Conservation (phyloP, 805 yeast species). For the Yarrowia sp. region DNA sequence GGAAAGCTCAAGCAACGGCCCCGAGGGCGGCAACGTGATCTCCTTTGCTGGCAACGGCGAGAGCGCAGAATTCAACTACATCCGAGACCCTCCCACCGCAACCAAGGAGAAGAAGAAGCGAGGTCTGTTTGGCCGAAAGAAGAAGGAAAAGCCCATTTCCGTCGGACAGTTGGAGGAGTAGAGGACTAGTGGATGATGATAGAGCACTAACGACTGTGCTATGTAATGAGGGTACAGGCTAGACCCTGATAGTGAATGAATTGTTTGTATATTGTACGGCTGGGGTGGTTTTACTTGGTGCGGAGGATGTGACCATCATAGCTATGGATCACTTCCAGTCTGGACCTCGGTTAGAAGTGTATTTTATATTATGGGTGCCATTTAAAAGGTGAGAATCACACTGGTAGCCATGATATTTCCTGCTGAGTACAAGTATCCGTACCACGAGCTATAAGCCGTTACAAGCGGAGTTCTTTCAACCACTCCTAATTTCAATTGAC, state of each 20-base stretch:
- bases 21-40: slow-evolving; percentile 47
- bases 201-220: not conserved
- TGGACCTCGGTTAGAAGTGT: too few species aligned
- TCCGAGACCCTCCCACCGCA: slow-evolving; percentile 58
- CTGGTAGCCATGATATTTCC: too few species aligned
- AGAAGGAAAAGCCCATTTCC: slow-evolving; percentile 48
- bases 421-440: too few species aligned
- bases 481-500: too few species aligned
- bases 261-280: not conserved
- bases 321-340: too few species aligned
- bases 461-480: too few species aligned
- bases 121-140: slow-evolving; percentile 80
- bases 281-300: too few species aligned
- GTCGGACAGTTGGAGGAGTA: slow-evolving; percentile 35
- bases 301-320: too few species aligned
- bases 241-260: slow-evolving; percentile 7
- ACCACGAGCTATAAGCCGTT: too few species aligned
- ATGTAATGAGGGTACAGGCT: slow-evolving; percentile 20
- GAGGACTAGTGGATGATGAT: not conserved
- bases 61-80: slow-evolving; percentile 48
- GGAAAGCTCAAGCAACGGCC: slow-evolving; percentile 25
- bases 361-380: too few species aligned
- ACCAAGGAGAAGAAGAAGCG: slow-evolving; percentile 72
- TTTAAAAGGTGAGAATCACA: too few species aligned
- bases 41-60: slow-evolving; percentile 49